Evolutionary conservation across 2,329 filamentous ascomycete species (phyloP).

Genomic region (Pseudopithomyces maydicus): DNA sequence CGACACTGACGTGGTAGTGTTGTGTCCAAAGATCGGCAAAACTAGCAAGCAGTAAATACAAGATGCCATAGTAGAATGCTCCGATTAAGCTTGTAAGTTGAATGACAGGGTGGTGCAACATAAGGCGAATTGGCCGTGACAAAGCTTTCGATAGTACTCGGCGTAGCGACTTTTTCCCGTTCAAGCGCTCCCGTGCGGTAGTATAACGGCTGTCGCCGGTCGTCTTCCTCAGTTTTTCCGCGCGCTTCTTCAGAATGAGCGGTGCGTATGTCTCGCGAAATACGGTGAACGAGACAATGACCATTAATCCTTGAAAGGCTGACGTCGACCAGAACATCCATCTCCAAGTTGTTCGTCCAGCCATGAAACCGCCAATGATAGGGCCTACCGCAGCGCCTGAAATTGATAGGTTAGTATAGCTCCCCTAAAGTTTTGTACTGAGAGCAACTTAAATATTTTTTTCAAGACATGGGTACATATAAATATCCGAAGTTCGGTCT

Average conservation of each 20-base stretch:
- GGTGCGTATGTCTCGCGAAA: conserved; percentile 54
- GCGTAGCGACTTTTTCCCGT: conserved; percentile 6
- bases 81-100: conserved; percentile 46
- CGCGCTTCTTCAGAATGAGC: conserved; percentile 46
- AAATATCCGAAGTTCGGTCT: too few relatives aligned
- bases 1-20: conserved; percentile 23
- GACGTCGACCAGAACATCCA: conserved; percentile 38
- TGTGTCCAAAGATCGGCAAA: conserved; percentile 32
- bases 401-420: background rate
- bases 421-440: background rate
- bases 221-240: conserved; percentile 47
- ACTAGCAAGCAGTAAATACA: conserved; percentile 39
- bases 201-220: conserved; percentile 70
- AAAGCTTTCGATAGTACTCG: conserved; percentile 53
- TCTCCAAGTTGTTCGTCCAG: conserved; percentile 28
- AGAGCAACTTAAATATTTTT: background rate
- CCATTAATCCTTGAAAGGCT: conserved; percentile 32
- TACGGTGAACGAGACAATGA: conserved; percentile 40
- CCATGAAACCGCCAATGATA: conserved; percentile 37
- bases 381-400: conserved; percentile 18
- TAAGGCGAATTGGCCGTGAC: conserved; percentile 59
- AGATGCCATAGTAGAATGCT: conserved; percentile 41
- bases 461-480: background rate
- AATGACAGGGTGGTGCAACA: conserved; percentile 60
- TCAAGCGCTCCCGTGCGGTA: conserved; percentile 37